Base-by-base conservation (phyloP, 164 flowering plant species). In the Platanus orientalis region DNA sequence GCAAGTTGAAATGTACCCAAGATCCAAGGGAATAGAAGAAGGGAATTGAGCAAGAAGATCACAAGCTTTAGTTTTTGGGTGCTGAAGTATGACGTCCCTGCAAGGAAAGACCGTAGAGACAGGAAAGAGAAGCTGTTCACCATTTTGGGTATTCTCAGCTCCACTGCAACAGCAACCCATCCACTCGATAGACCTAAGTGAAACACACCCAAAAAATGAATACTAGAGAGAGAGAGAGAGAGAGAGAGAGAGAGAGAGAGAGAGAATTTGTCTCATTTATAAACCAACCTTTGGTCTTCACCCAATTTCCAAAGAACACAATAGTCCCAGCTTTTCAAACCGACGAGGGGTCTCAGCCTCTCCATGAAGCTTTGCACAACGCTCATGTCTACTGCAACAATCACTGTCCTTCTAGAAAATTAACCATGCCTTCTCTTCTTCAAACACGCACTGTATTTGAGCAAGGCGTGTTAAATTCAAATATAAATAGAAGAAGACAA, bases 121-220 rank as follows among this genome's bases (percentile, higher is more conserved):
- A 16, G 16, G 49, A 45, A 45, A 19, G n/a, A 16, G 49, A 19
- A 45, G 20, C 49, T 45, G 84, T 48, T 60, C 84, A n/a, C 70
- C 73, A 58, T 58, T 67, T 16, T 67, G 34, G 14, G 17, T 62
- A 3, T 48, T 62, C 9, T 84, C 83, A 69, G 73, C 57, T 66
- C 96, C 96, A 67, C 74, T 81, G 72, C 97, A 93, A 63, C 89
- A 86, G 58, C 97, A 90, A 49, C 81, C 83, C 75, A 78, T 56
- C 85, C 80, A 84, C 75, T 87, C 89, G 58, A 92, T 56, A 59
- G 68, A 80, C 76, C 93, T 90, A 60, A 21, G 34, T 5, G 26
- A 45, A 12, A 30, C 42, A 28, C 47, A 21, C 2, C 20, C n/a
- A 21, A 42, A n/a, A 2, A 20, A n/a, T n/a, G n/a, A n/a, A n/a